Base-by-base conservation (phyloP, 2,329 filamentous ascomycete species). In the Immersiporthe knoxdaviesiana region DNA sequence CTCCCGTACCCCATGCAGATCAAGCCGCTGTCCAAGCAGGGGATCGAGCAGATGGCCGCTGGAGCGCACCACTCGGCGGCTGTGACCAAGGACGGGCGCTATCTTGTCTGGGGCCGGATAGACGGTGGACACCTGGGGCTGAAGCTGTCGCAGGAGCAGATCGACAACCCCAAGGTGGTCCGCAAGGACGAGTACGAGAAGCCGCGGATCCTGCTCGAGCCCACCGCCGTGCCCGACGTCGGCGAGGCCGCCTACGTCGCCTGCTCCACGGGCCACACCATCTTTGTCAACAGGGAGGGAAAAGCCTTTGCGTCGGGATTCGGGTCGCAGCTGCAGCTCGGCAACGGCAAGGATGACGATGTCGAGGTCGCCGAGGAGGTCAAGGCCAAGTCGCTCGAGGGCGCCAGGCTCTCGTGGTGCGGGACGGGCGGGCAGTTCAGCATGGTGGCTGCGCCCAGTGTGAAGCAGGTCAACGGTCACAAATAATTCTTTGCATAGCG, bases 291-390 rank as follows among this genome's bases (percentile, higher is more conserved):
- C 74, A 82, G 82, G 68, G 64, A 70, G 32, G 89, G 90, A 70
- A 85, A 85, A 72, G 88, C 88, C 6, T 91, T 86, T 77, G 85
- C 85, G 5, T 91, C 90, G 88, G 90, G 90, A 7, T 92, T 91
- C 79, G 88, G 85, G 21, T 85, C 86, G 32, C 90, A 87, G 70
- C 90, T 89, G 75, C 90, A 91, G 78, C 90, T 88, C 4, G 90
- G 90, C 2, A 86, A 87, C 70, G 89, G 88, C 12, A 86, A 84
- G 6, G 84, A 87, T 65, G 88, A 91, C 68, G 89, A 91, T 72
- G 83, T 90, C 32, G 81, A 86, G 66, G 81, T 85, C 27, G 88
- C 90, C 0, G 90, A 87, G 8, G 75, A 87, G 70, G 87, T 92
- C 68, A 87, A 89, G 72, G 90, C 90, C 7, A 70, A 67, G 70